Evolutionary conservation across 352 stramenopile species (phyloP), one percentile per base, ranked within the genome.

Genomic region (Phytophthora pisi): DNA sequence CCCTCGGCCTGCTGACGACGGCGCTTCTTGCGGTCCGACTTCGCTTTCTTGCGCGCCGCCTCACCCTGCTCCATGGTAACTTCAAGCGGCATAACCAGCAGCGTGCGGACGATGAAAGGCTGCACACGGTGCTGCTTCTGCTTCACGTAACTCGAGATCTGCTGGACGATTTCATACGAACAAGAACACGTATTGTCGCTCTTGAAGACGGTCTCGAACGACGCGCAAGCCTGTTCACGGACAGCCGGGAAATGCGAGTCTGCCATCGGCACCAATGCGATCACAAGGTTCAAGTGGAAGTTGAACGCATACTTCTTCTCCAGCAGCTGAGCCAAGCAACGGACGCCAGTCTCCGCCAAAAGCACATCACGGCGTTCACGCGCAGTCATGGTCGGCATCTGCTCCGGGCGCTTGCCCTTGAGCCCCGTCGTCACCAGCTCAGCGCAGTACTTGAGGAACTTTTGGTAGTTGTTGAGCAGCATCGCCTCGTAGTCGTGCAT

Each of bases 61-160:
- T 96, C 86, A 36, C 88, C 88, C 63, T 91, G 83, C 59, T 93
- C 86, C 88, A 96, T 96, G 5, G 86, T 95, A 51, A 95, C 85
- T 47, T 92, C 84, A 18, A 96, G 80, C 51, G 88, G 88, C 77
- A 96, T 90, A 18, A 69, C 74, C 51, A 95, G 72, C 24, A 96
- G 79, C 16, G 85, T 90, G n/a, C 71, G 64, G 57, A 96, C 88
- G 47, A 96, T 87, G 30, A 82, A 81, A 16, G 75, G 78, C 60
- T 91, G 90, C 49, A 95, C 86, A 36, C 84, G 81, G 61, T 96
- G 85, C 62, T 96, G 76, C 61, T 92, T 92, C 59, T 93, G 84
- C 67, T 90, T 90, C 38, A 96, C 84, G 68, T 94, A 96, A 28
- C 73, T 84, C 28, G 88, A 86, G 51, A 96, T 91, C 50, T 96